Percentiles rank a stretch among this genome's conserved stretches.
Conservation (phyloP, 768 basidiomycete genomes). For the Leccinum fibrillosum region DNA sequence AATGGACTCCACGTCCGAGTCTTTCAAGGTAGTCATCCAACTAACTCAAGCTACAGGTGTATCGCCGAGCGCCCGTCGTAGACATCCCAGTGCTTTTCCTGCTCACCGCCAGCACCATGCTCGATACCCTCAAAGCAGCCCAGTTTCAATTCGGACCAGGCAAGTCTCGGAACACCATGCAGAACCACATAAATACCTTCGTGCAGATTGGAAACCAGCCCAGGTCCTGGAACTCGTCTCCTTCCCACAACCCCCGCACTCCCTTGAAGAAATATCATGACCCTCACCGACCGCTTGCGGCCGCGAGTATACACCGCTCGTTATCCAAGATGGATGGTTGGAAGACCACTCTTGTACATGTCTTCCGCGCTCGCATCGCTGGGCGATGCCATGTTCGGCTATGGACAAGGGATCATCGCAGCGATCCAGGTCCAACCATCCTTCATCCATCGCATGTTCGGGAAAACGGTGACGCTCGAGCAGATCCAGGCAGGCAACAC, state of each 20-base stretch:
- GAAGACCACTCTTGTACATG: conserved; percentile 45
- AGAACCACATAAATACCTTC: conserved; percentile 23
- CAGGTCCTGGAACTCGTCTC: neutral
- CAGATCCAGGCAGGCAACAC: conserved; percentile 42
- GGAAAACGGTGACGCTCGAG: conserved; percentile 39
- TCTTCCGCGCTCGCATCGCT: conserved; percentile 53
- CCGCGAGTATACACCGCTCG: conserved; percentile 41
- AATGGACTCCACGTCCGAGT: neutral
- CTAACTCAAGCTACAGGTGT: neutral
- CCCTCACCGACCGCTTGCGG: conserved; percentile 29
- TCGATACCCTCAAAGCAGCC: conserved; percentile 1
- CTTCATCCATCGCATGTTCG: conserved; percentile 49
- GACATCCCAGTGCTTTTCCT: neutral
- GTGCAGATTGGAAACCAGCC: neutral
- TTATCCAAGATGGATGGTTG: conserved; percentile 53
- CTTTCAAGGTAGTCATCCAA: neutral
- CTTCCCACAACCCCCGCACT: conserved; percentile 3
- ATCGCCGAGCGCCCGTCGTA: neutral
- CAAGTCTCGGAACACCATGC: conserved; percentile 12
- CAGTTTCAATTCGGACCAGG: conserved; percentile 18
- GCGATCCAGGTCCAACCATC: conserved; percentile 51
- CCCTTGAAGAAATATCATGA: conserved; percentile 15
- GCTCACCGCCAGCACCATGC: neutral
- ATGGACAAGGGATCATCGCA: conserved; percentile 52
- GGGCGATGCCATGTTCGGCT: conserved; percentile 57